These are phyloP conservation scores for Cinnamomum micranthum DNA, from an alignment of 164 flowering plant species.

Conservation along the genomic window DNA sequence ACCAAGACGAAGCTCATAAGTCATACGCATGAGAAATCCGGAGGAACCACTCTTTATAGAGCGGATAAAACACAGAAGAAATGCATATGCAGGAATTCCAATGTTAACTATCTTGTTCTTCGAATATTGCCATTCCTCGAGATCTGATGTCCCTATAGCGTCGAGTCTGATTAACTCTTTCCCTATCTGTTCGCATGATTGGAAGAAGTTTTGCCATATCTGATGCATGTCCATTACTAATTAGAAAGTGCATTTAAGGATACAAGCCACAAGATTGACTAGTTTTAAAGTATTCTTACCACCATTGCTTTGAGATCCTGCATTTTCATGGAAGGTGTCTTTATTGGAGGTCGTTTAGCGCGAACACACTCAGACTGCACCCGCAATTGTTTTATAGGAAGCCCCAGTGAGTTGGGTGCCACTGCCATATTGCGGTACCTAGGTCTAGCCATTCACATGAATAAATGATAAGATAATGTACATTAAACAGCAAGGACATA, in stretches of 20 bases:
- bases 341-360: slow-evolving; percentile 19
- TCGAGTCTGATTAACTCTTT: slow-evolving; percentile 26
- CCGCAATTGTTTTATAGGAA: slow-evolving; percentile 14
- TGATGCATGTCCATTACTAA: slow-evolving; percentile 7
- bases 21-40: slow-evolving; percentile 42
- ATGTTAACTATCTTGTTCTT: slow-evolving; percentile 34
- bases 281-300: slow-evolving; percentile 20
- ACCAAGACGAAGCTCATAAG: background rate
- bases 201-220: slow-evolving; percentile 33
- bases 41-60: slow-evolving; percentile 34
- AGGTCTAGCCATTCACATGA: slow-evolving; percentile 30
- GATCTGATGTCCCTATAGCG: slow-evolving; percentile 23
- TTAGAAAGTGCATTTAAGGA: slow-evolving; percentile 2
- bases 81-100: slow-evolving; percentile 38
- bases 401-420: slow-evolving; percentile 6
- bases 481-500: slow-evolving; percentile 1
- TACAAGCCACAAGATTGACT: background rate
- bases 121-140: slow-evolving; percentile 31
- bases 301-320: slow-evolving; percentile 21
- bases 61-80: slow-evolving; percentile 34
- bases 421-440: slow-evolving; percentile 17
- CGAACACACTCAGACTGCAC: slow-evolving; percentile 16
- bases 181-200: slow-evolving; percentile 24
- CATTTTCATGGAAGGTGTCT: slow-evolving; percentile 25
- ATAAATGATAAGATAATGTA: slow-evolving; percentile 12